Evolutionary conservation across 1,284 basidiomycete genomes (phyloP), one percentile per base, ranked within the genome.

Genomic region (Exobasidium cylindrosporum): DNA sequence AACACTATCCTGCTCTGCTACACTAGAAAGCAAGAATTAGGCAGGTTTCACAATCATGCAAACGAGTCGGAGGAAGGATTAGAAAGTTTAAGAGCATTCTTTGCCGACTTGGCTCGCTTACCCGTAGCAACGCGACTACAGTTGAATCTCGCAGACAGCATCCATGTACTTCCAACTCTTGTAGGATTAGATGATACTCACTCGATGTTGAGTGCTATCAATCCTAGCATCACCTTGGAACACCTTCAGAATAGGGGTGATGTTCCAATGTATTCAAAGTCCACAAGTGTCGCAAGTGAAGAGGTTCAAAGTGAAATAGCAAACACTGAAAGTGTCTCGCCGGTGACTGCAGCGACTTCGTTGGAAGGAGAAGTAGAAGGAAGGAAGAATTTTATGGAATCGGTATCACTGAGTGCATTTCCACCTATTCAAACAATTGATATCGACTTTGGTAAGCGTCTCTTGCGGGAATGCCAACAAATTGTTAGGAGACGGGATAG

Each of bases 371-470:
- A 26, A 7, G 47, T 14, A n/a, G 47, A 7, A 50, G 24, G 29
- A 7, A n/a, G n/a, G 47, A 50, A 7, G 7, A 50, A 50, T 24
- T 24, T 50, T 50, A 14, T 14, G n/a, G 47, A 28, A 50, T 50
- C 21, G 47, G 26, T 24, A 23, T 13, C 47, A 3, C 43, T 17
- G 10, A 14, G 23, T 17, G 43, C 43, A 45, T 45, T 17, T 45
- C 4, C 43, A 11, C 47, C 47, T 24, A 50, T 74, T n/a, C 64
- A 72, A 46, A 65, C 69, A 4, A 62, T 75, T 52, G 72, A 75
- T 59, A 65, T 66, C 53, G 73, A 73, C 40, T 64, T 73, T 28
- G 71, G 72, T 24, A 52, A 62, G 4, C 31, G 24, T 7, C 28
- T 75, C 4, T 2, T 28, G 47, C 21, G 14, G 26, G 14, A 26